Evolutionary conservation across 768 basidiomycete genomes (phyloP).

Genomic region (Suillus discolor): DNA sequence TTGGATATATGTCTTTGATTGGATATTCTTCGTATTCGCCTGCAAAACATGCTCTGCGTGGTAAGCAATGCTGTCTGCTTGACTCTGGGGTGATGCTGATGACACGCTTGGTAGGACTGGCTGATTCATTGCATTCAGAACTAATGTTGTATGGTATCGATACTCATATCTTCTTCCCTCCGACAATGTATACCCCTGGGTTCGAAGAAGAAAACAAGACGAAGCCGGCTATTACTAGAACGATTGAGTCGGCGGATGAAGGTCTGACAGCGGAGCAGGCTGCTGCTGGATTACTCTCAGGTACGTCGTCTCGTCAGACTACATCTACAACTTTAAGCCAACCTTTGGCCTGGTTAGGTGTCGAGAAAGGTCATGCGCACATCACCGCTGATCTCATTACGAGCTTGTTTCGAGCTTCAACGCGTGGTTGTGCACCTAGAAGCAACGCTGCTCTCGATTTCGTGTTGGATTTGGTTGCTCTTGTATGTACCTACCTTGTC

Average conservation of each 20-base stretch:
- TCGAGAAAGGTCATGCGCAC: constrained; percentile 69
- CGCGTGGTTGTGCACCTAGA: constrained; percentile 62
- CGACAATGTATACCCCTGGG: constrained; percentile 79
- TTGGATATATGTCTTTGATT: constrained; percentile 74
- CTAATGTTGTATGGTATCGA: constrained; percentile 74
- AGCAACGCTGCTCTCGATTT: constrained; percentile 63
- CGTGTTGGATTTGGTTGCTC: constrained; percentile 42
- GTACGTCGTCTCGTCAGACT: constrained; percentile 36
- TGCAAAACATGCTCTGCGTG: constrained; percentile 83
- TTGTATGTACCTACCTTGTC: constrained; percentile 35
- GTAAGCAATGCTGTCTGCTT: constrained; percentile 38
- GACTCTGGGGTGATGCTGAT: neutral
- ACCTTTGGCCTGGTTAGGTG: constrained; percentile 43
- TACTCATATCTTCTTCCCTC: constrained; percentile 82
- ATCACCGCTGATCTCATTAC: constrained; percentile 76
- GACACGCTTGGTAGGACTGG: constrained; percentile 56
- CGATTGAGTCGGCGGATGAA: constrained; percentile 76
- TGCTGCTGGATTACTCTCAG: constrained; percentile 59
- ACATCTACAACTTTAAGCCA: neutral
- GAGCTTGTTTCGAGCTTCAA: constrained; percentile 65
- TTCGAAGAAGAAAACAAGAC: constrained; percentile 73
- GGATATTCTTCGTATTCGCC: constrained; percentile 84
- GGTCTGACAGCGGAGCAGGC: constrained; percentile 65
- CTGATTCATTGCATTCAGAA: constrained; percentile 82
- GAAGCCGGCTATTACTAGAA: constrained; percentile 74